A percentile compares a stretch with the other conserved stretches of the same genome.
Conservation (phyloP, 1,284 basidiomycete species). For the Rhodofomes roseus region DNA sequence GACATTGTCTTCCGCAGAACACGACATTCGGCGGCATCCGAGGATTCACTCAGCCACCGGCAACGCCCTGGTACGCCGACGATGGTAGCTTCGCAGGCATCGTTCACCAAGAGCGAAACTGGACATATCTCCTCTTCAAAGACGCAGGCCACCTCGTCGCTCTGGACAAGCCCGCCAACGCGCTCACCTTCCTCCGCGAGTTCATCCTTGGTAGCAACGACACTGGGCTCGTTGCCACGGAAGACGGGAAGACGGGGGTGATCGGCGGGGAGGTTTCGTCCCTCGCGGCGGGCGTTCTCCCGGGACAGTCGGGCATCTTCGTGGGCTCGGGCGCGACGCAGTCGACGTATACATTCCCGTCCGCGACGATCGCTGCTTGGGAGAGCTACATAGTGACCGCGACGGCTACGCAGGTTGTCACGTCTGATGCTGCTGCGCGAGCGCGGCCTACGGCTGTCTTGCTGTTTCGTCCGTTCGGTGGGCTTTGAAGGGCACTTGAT, state of each 20-base stretch:
- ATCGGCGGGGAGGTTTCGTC: constrained; percentile 19
- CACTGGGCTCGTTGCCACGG: constrained; percentile 18
- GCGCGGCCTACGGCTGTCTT: not conserved
- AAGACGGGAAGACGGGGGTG: constrained; percentile 10
- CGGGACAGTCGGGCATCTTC: constrained; percentile 21
- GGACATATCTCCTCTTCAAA: constrained; percentile 59
- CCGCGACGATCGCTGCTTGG: constrained; percentile 55
- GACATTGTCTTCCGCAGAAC: constrained; percentile 40
- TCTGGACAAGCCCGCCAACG: constrained; percentile 36
- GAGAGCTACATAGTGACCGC: constrained; percentile 29
- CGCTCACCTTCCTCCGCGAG: constrained; percentile 21
- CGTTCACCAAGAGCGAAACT: constrained; percentile 67
- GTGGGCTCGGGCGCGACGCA: constrained; percentile 21
- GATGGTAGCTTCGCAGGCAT: constrained; percentile 58
- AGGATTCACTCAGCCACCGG: constrained; percentile 63
- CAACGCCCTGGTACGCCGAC: constrained; percentile 64
- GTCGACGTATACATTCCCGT: constrained; percentile 22
- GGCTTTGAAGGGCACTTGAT: not conserved
- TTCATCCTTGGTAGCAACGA: constrained; percentile 22
- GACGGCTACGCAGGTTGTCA: constrained; percentile 7
- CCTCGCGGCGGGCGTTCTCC: constrained; percentile 14
- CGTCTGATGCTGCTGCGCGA: not conserved
- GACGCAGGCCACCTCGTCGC: constrained; percentile 59
- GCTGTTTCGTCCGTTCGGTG: not conserved
- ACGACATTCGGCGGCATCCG: constrained; percentile 72